A percentile compares a stretch with the other conserved stretches of the same genome.
phyloP scores from a whole-genome alignment of 2,329 filamentous ascomycete genomes.

The Geosmithia morbida region DNA sequence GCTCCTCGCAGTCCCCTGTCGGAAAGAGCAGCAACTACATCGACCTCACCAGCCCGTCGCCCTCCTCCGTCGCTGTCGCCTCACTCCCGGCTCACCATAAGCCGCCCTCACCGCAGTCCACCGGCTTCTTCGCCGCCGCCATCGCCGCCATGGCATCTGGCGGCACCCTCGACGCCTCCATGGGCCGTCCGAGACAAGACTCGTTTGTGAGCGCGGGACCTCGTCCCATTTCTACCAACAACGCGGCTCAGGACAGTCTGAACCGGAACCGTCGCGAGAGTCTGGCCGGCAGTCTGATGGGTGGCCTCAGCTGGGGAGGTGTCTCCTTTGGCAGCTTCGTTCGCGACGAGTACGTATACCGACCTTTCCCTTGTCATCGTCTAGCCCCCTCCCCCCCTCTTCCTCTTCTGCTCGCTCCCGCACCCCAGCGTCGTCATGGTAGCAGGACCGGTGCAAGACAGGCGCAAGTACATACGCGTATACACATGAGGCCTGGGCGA shows the following conservation, averaged over 20 bases:
- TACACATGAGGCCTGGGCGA: neutral
- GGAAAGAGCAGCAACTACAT: neutral
- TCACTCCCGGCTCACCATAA: too few species aligned
- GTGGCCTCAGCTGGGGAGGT: slow-evolving; percentile 91
- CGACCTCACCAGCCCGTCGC: neutral
- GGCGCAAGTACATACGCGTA: neutral
- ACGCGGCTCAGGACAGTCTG: slow-evolving; percentile 36
- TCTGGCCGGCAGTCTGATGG: slow-evolving; percentile 50
- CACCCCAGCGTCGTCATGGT: neutral
- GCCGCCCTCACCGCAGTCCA: too few species aligned
- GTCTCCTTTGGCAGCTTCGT: slow-evolving; percentile 95
- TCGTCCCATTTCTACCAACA: slow-evolving; percentile 49
- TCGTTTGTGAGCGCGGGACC: slow-evolving; percentile 52
- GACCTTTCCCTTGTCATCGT: too few species aligned
- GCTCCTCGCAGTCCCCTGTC: neutral
- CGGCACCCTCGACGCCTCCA: slow-evolving; percentile 34
- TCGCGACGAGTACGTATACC: slow-evolving; percentile 74
- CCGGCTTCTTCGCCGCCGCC: too few species aligned
- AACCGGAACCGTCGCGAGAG: slow-evolving; percentile 45
- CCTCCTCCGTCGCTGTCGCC: neutral
- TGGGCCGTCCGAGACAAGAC: slow-evolving; percentile 44
- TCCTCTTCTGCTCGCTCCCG: neutral
- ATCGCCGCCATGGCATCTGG: neutral
- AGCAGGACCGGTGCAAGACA: too few species aligned
- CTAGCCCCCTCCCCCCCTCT: too few species aligned